A percentile compares a stretch with the other conserved stretches of the same genome.
phyloP scores from a whole-genome alignment of 1,284 basidiomycete genomes.

The Boletellus sp. region DNA sequence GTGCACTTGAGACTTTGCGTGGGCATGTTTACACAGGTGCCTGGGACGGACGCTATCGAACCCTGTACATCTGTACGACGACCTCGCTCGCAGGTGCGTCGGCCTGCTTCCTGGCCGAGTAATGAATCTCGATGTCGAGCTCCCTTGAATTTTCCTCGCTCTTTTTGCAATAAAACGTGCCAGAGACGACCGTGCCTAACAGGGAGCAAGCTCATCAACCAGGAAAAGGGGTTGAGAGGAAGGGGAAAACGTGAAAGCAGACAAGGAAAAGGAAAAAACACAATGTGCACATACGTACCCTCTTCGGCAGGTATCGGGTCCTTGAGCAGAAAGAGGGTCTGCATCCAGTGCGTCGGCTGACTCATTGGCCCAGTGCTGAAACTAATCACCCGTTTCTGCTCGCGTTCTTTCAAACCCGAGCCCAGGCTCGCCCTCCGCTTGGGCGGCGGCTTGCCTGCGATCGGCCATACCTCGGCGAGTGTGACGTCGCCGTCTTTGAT shows the following conservation, averaged over 20 bases:
- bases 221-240: too few relatives aligned
- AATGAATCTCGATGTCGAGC: constrained; percentile 91
- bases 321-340: constrained; percentile 85
- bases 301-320: constrained; percentile 73
- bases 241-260: neutral
- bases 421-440: constrained; percentile 47
- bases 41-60: constrained; percentile 43
- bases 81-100: constrained; percentile 36
- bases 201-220: neutral
- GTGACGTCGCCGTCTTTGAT: constrained; percentile 56
- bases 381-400: constrained; percentile 59
- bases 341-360: constrained; percentile 97
- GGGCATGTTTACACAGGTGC: neutral
- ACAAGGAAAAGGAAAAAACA: too few relatives aligned
- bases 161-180: constrained; percentile 83
- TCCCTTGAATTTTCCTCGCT: constrained; percentile 82
- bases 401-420: constrained; percentile 32
- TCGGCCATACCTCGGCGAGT: constrained; percentile 75
- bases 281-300: constrained; percentile 44
- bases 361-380: constrained; percentile 92
- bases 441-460: constrained; percentile 56
- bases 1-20: too few relatives aligned
- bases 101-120: constrained; percentile 46
- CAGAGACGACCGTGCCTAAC: constrained; percentile 73
- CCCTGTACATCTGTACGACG: constrained; percentile 76